These are phyloP conservation scores for Quercus berberidifolia DNA, from an alignment of 306 rosid species.

Conservation along the genomic window DNA sequence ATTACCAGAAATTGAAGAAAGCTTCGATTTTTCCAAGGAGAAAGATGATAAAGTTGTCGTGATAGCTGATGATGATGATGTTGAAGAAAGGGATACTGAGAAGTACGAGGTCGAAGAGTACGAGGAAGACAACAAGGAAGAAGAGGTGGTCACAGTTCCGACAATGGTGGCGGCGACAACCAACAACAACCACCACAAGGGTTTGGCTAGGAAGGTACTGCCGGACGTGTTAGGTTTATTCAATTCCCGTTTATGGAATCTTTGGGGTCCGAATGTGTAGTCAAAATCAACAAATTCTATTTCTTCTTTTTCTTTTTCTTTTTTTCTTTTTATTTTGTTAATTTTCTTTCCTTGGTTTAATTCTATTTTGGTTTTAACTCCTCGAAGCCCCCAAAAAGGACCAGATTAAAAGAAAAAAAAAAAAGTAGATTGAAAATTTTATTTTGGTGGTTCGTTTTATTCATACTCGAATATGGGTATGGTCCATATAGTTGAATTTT, in stretches of 20 bases:
- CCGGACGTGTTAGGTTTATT: constrained; percentile 73
- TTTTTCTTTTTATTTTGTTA: background rate
- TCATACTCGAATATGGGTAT: constrained; percentile 27
- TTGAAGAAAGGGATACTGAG: background rate
- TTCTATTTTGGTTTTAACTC: constrained; percentile 12
- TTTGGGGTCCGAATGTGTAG: constrained; percentile 70
- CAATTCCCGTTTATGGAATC: constrained; percentile 70
- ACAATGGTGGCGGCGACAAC: constrained; percentile 27
- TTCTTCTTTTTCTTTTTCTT: background rate
- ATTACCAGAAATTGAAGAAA: background rate
- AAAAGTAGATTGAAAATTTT: background rate
- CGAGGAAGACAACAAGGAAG: background rate
- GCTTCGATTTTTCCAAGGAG: background rate
- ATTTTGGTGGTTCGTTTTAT: constrained; percentile 22
- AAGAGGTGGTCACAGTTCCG: background rate
- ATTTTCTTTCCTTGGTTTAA: background rate
- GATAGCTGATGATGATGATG: no score
- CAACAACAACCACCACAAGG: constrained; percentile 43
- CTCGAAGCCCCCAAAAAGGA: constrained; percentile 13
- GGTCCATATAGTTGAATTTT: constrained; percentile 13
- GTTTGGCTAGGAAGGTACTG: constrained; percentile 62
- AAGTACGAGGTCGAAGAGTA: background rate
- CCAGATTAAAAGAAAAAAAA: background rate
- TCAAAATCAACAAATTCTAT: background rate
- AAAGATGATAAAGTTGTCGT: background rate